Conservation (phyloP, 352 stramenopile species). For the Phytophthora pisi region DNA sequence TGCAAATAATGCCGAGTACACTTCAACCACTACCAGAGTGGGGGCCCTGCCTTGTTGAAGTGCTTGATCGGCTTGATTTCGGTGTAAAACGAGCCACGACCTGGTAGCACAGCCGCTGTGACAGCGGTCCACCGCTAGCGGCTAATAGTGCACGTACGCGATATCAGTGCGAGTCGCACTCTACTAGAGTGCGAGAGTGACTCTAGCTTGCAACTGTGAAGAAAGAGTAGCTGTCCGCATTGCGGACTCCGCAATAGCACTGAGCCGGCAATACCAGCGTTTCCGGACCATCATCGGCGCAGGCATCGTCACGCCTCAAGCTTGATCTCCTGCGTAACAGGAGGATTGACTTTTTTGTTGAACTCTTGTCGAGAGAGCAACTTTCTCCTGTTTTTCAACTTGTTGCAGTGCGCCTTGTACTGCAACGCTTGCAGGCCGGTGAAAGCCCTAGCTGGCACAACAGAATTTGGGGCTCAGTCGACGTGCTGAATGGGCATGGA, state of each 20-base stretch:
- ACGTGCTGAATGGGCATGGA: conserved; percentile 7
- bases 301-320: background rate
- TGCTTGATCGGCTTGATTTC: conserved; percentile 6
- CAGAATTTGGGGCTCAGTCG: background rate
- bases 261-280: background rate
- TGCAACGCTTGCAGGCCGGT: background rate
- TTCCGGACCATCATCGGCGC: background rate
- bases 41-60: conserved; percentile 11
- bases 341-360: background rate
- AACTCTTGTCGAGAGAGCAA: background rate
- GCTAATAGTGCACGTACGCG: no score
- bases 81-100: conserved; percentile 2
- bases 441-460: background rate
- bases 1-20: background rate
- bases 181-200: no score
- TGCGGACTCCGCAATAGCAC: background rate
- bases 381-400: background rate
- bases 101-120: no score
- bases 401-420: background rate
- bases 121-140: background rate
- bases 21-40: conserved; percentile 13
- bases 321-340: background rate
- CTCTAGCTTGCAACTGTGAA: background rate
- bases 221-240: background rate
- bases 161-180: background rate